Base-by-base conservation (phyloP, 1,284 basidiomycete genomes). In the Tremellales sp. region DNA sequence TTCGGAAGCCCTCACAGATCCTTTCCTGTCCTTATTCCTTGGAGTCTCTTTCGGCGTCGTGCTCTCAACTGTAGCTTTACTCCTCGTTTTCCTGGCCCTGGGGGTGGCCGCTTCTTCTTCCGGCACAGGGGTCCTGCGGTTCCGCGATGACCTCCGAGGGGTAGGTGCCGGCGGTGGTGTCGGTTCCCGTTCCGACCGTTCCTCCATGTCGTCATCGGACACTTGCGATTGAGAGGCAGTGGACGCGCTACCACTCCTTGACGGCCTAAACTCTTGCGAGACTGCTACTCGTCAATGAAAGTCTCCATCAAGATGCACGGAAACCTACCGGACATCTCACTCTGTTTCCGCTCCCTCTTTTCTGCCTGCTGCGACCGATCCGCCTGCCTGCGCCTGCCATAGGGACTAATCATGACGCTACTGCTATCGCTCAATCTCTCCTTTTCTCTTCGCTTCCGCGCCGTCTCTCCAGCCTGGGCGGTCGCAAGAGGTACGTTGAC, bases 351-450 rank as follows among this genome's bases (percentile, higher is more conserved):
- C 34, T 51, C 56, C 18, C 47, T 45, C 41, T 59, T 51, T 36
- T 51, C 56, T 36, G 64, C 63, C 29, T 61, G 49, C 3, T 55
- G 55, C 21, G 56, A 54, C 25, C 50, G 39, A 33, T 70, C 64
- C 16, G 57, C 58, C 27, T 59, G 60, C 32, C 58, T 58, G 24
- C 68, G 54, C 39, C 70, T 57, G 13, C 68, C 69, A 46, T 72
- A 72, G 5, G 70, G 70, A 43, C 66, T 68, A 37, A 72, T 71
- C 60, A 71, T 63, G 9, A 68, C 51, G 13, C 62, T 66, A 18
- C 54, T 50, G 21, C 57, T 56, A 39, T 62, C 60, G 22, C 54
- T 60, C 39, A 59, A 38, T 22, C 58, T 45, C 18, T 68, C 63
- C 47, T 57, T 63, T 18, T 63, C 61, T 25, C 57, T 47, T 25